Base-by-base conservation (phyloP, 2,329 filamentous ascomycete genomes). In the Dothideomycetidae sp. region DNA sequence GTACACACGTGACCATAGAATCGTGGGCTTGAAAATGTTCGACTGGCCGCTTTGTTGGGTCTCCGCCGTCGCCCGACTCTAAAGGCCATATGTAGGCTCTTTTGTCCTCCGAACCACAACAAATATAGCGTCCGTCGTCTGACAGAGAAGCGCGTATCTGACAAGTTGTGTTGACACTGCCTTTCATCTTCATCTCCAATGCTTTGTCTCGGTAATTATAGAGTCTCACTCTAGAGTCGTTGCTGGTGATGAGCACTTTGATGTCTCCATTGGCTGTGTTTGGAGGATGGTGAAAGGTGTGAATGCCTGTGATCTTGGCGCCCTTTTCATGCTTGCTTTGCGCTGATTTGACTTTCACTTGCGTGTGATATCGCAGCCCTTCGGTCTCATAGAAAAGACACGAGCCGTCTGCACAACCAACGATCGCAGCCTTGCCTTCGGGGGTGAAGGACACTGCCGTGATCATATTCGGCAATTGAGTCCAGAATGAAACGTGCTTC, bases 281-380 rank as follows among this genome's bases (percentile, higher is more conserved):
- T 2, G 67, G 64, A 3, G 75, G 74, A 33, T 74, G 64, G 11
- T 63, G 58, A 45, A 78, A 75, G 0, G 84, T 80, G 51, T 88
- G 77, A 37, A 98, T 93, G 5, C 85, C 86, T 0, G 90, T 96
- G 48, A 98, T 93, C 55, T 98, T 98, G 62, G 85, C 93, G 4
- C 88, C 88, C 55, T 93, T 94, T 3, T 86, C 81, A 52, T 94
- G 96, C 53, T 85, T 86, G 2, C 90, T 88, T 42, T 86, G 72
- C 0, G 84, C 84, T 1, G 86, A 94, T 31, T 86, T 77, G n/a
- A 94, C 86, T 47, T 93, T 85, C 18, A 96, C 78, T 53, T 94
- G 85, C 1, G 79, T 80, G 46, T 82, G 73, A 37, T 78, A 73
- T 51, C 83, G 90, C 35, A 98, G 61, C 0, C 84, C 84, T 49